These are phyloP conservation scores for Plasmopara viticola DNA, from an alignment of 352 stramenopile species.

Conservation along the genomic window DNA sequence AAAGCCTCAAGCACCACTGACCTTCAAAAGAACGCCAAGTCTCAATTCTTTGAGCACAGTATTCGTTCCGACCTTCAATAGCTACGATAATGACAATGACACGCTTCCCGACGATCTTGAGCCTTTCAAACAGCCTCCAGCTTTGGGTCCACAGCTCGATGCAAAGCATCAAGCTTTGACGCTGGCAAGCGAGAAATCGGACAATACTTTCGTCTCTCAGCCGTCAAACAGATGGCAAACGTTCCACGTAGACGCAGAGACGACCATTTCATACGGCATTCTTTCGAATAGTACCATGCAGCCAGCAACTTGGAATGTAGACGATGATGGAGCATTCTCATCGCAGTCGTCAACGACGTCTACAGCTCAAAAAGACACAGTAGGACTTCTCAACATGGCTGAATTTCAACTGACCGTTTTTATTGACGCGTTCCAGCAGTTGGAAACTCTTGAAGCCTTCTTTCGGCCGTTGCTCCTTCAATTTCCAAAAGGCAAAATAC, in stretches of 20 bases:
- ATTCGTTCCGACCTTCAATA: slow-evolving; percentile 9
- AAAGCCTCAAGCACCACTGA: slow-evolving; percentile 14
- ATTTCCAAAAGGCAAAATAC: slow-evolving; percentile 57
- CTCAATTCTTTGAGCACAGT: slow-evolving; percentile 12
- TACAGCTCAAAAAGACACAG: slow-evolving; percentile 11
- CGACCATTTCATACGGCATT: slow-evolving; percentile 41
- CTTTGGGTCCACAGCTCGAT: slow-evolving; percentile 7
- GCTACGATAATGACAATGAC: too few relatives aligned
- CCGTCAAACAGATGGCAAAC: slow-evolving; percentile 32
- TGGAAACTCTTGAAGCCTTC: slow-evolving; percentile 54
- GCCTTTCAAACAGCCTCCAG: not conserved
- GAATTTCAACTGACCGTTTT: slow-evolving; percentile 60
- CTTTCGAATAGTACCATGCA: slow-evolving; percentile 31
- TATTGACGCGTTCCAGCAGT: slow-evolving; percentile 53
- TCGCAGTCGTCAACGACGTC: slow-evolving; percentile 8
- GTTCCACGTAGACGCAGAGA: slow-evolving; percentile 42
- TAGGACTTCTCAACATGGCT: slow-evolving; percentile 2
- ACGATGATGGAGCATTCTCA: not conserved
- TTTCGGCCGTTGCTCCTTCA: slow-evolving; percentile 49
- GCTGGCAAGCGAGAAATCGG: slow-evolving; percentile 9
- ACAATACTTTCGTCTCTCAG: slow-evolving; percentile 30
- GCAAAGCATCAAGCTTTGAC: slow-evolving; percentile 9
- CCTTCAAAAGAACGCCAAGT: slow-evolving; percentile 17
- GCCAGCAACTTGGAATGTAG: slow-evolving; percentile 1
- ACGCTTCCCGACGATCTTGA: slow-evolving; percentile 4